Base-by-base conservation (phyloP, 495 filamentous ascomycete genomes). In the Podospora conica region DNA sequence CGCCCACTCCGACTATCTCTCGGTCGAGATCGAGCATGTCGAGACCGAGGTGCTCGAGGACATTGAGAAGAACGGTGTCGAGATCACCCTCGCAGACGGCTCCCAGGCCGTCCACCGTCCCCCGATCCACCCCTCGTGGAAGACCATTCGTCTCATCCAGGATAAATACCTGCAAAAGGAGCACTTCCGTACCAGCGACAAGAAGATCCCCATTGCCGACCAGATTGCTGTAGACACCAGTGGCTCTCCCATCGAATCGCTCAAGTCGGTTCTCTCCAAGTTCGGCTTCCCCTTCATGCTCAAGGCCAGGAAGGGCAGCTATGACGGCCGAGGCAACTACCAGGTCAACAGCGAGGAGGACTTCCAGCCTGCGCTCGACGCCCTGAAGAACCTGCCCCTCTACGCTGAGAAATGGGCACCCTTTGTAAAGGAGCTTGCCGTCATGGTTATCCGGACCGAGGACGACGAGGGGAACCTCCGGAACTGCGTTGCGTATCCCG, bases 11-110 rank as follows among this genome's bases (percentile, higher is more conserved):
- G 92, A 96, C 74, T 85, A 96, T 15, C 77, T 98, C 29, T 97
- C 96, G 9, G 90, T 95, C n/a, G 95, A 98, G 75, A 98, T 98
- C 68, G 95, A 98, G 78, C 95, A 98, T 80, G 93, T 98, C 63
- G 88, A 98, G 70, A 96, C 94, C 55, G 80, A 92, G 58, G 90
- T 93, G n/a, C 83, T 98, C 29, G 91, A 97, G 75, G 89, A 96
- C 65, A 84, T 97, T 55, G 86, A 87, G 15, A 82, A 80, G 23
- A 81, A 77, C 54, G 82, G 83, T 53, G 82, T 84, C 25, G 76
- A 84, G 68, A 79, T 90, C 54, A 69, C 70, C 59, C 70, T 69
- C n/a, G 67, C 70, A 20, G 76, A 83, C 62, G 79, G 77, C 28
- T 77, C 73, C 33, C 74, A 68, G 12, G 63, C 65, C 61, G 69